Percentiles rank a stretch among this genome's conserved stretches.
Evolutionary conservation across 2,329 filamentous ascomycete genomes (phyloP).

Genomic region (Colletotrichum sp.): DNA sequence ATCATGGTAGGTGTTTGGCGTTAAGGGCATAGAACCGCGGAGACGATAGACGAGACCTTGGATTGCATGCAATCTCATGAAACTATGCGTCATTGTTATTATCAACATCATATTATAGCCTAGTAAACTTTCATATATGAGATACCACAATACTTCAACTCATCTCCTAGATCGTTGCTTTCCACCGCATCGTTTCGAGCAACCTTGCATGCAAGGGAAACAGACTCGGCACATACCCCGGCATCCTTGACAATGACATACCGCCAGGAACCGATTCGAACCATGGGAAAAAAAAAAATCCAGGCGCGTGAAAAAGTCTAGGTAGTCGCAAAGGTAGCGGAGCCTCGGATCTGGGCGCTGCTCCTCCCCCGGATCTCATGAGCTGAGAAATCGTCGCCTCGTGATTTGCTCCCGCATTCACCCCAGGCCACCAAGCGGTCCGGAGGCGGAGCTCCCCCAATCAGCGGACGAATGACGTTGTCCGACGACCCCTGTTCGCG

Average conservation of each 20-base stretch:
- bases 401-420: slow-evolving; percentile 20
- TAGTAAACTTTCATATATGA: not conserved
- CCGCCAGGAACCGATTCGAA: not conserved
- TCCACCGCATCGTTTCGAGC: not conserved
- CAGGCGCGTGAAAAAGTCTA: not conserved
- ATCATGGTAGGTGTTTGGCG: not conserved
- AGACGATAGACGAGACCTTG: not conserved
- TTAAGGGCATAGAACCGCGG: not conserved
- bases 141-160: not conserved
- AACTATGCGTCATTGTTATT: not conserved
- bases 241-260: not conserved
- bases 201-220: not conserved
- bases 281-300: not conserved
- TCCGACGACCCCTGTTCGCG: slow-evolving; percentile 10
- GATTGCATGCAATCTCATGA: not conserved
- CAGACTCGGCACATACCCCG: not conserved
- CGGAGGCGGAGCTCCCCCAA: not conserved
- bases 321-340: not conserved
- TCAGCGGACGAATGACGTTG: slow-evolving; percentile 9
- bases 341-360: slow-evolving; percentile 3
- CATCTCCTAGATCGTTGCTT: not conserved
- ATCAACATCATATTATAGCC: not conserved
- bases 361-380: not conserved
- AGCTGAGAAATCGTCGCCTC: slow-evolving; percentile 17
- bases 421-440: not conserved